A percentile compares a stretch with the other conserved stretches of the same genome.
phyloP scores from a whole-genome alignment of 352 stramenopile genomes.

The Globisporangium nagaii region DNA sequence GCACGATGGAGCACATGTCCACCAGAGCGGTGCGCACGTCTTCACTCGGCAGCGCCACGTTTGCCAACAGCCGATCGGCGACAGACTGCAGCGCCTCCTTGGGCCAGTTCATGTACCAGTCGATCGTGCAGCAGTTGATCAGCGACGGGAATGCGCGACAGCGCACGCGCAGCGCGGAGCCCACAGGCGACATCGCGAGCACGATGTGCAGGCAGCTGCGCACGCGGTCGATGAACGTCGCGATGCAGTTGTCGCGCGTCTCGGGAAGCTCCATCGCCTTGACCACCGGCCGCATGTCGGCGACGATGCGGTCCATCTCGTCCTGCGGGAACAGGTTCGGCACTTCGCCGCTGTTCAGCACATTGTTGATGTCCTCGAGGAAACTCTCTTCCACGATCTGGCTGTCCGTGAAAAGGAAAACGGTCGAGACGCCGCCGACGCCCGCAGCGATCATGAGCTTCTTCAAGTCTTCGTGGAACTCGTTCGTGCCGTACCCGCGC shows the following conservation, averaged over 20 bases:
- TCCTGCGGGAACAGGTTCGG: conserved; percentile 91
- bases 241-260: conserved; percentile 89
- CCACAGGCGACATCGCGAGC: conserved; percentile 92
- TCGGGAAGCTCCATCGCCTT: conserved; percentile 86
- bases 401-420: conserved; percentile 95
- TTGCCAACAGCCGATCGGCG: conserved; percentile 80
- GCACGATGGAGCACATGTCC: conserved; percentile 90
- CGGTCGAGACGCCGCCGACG: conserved; percentile 67
- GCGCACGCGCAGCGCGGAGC: conserved; percentile 87
- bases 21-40: conserved; percentile 74
- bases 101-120: conserved; percentile 95
- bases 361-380: conserved; percentile 95
- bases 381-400: conserved; percentile 95
- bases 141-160: conserved; percentile 93
- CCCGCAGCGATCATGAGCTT: conserved; percentile 91
- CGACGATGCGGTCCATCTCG: conserved; percentile 92
- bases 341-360: conserved; percentile 96
- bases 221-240: conserved; percentile 88
- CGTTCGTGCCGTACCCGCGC: conserved; percentile 81
- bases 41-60: conserved; percentile 73
- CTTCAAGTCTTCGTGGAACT: conserved; percentile 92
- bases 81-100: conserved; percentile 90
- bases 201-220: conserved; percentile 93
- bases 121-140: conserved; percentile 96
- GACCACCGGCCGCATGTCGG: conserved; percentile 89